Conservation (phyloP, 192 early-diverging fungal genomes). For the Piromyces finnis region DNA sequence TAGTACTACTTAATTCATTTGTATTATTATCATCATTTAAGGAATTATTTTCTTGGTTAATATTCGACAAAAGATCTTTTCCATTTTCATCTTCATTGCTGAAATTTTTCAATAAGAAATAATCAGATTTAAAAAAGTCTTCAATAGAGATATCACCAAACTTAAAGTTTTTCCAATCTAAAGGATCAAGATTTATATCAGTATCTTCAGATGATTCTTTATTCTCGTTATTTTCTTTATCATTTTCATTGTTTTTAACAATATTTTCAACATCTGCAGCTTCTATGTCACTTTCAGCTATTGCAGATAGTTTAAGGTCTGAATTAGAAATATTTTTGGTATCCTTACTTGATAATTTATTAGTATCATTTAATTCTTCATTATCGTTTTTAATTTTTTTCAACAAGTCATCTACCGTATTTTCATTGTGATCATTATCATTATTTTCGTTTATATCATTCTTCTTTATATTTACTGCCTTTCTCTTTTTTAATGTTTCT, state of each 20-base stretch:
- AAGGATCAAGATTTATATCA: neutral
- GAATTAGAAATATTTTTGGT: neutral
- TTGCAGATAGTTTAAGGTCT: neutral
- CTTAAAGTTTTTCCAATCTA: neutral
- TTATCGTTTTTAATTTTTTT: neutral
- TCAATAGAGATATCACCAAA: neutral
- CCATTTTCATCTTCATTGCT: neutral
- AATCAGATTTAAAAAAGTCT: neutral
- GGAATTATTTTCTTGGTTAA: neutral
- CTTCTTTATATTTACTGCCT: neutral
- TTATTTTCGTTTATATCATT: neutral
- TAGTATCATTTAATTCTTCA: neutral
- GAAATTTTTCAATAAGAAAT: neutral
- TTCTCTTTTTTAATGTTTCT: neutral
- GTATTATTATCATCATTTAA: neutral
- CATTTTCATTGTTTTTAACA: neutral
- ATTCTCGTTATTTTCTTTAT: neutral
- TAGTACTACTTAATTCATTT: neutral
- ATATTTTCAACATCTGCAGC: neutral
- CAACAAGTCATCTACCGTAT: neutral
- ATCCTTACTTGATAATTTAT: neutral
- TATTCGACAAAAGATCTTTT: neutral
- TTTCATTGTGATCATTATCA: neutral
- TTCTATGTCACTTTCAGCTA: neutral
- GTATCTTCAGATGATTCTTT: neutral